These are phyloP conservation scores for Echinosophora koreensis DNA, from an alignment of 306 rosid genomes.

Conservation along the genomic window DNA sequence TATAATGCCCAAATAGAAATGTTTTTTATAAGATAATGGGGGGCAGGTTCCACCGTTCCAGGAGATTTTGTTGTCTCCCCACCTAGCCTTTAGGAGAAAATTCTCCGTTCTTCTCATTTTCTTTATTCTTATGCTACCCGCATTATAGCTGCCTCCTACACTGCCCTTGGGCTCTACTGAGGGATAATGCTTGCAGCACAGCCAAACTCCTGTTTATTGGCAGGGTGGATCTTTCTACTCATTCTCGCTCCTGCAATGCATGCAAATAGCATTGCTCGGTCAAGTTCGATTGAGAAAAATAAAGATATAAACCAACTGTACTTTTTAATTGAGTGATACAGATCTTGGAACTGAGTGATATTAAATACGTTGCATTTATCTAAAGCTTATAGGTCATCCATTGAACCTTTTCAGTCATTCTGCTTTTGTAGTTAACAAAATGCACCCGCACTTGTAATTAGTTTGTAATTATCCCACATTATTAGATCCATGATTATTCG, in stretches of 20 bases:
- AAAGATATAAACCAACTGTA: neutral
- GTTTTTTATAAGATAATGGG: neutral
- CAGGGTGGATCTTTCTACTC: neutral
- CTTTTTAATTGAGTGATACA: neutral
- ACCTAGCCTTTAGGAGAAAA: neutral
- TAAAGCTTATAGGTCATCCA: neutral
- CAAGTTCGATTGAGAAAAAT: neutral
- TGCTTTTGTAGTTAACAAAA: neutral
- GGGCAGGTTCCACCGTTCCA: neutral
- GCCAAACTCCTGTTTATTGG: neutral
- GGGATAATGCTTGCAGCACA: neutral
- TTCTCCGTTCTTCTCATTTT: neutral
- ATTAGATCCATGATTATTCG: neutral
- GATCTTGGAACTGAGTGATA: neutral
- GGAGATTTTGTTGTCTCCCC: neutral
- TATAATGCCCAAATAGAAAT: neutral
- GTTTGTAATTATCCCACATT: neutral
- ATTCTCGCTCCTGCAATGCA: neutral
- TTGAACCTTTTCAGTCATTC: neutral
- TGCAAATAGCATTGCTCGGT: slow-evolving; percentile 4
- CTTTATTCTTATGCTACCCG: neutral
- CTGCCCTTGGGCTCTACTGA: neutral
- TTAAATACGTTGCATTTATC: neutral
- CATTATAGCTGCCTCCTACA: neutral
- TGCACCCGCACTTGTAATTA: neutral